Percentiles rank a stretch among this genome's conserved stretches.
phyloP scores from a whole-genome alignment of 2,329 filamentous ascomycete species.

The Ceratocystis destructans region DNA sequence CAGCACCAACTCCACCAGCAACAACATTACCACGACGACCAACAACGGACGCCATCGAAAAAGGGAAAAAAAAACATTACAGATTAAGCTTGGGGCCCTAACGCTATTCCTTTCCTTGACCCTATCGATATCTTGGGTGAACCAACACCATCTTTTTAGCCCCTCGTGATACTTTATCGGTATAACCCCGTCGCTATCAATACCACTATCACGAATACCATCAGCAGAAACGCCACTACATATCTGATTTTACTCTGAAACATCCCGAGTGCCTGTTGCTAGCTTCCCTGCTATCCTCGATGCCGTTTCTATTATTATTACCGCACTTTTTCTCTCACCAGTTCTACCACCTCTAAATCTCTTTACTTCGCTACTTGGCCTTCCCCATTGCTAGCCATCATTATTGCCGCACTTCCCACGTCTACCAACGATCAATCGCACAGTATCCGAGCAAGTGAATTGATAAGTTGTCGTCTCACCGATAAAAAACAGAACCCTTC shows the following conservation, averaged over 20 bases:
- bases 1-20: neutral
- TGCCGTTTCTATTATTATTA: slow-evolving; percentile 3
- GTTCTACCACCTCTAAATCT: neutral
- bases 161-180: neutral
- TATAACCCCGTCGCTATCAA: neutral
- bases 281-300: neutral
- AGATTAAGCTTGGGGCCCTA: neutral
- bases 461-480: neutral
- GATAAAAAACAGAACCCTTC: neutral
- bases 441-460: neutral
- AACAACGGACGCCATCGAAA: neutral
- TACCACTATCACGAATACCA: neutral
- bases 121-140: neutral
- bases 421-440: neutral
- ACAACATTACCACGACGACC: neutral
- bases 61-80: neutral
- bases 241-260: neutral
- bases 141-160: neutral
- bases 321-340: neutral
- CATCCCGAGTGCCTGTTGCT: neutral
- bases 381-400: neutral
- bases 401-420: slow-evolving; percentile 1
- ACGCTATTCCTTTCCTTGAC: neutral
- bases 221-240: too few species aligned
- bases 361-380: neutral